Evolutionary conservation across 2,329 filamentous ascomycete genomes (phyloP).

Genomic region (Calonectria hongkongensis): DNA sequence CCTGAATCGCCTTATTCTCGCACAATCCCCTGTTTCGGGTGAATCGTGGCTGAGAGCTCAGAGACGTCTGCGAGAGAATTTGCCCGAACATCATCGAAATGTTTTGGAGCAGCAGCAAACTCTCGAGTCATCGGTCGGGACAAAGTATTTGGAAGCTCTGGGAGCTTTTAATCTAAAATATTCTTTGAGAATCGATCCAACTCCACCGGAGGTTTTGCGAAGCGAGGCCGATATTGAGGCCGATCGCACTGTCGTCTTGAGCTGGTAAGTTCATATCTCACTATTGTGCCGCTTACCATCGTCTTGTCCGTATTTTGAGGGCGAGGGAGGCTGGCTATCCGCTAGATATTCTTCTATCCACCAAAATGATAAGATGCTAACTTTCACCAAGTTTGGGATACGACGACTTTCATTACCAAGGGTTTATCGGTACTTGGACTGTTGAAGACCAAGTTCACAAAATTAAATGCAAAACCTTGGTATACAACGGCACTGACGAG

Average conservation of each 20-base stretch:
- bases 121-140: neutral
- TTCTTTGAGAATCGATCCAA: neutral
- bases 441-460: neutral
- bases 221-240: constrained; percentile 6
- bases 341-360: no score
- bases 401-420: constrained; percentile 7
- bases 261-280: neutral
- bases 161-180: neutral
- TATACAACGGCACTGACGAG: neutral
- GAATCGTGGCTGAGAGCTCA: constrained; percentile 12
- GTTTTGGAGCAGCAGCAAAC: neutral
- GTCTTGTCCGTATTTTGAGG: neutral
- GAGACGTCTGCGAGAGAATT: neutral
- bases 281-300: neutral
- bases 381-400: neutral
- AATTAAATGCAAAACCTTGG: neutral
- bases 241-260: neutral
- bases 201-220: neutral
- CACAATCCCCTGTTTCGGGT: neutral
- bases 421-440: neutral
- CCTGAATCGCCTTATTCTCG: neutral
- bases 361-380: neutral
- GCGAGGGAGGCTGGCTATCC: neutral
- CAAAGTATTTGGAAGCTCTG: constrained; percentile 6
- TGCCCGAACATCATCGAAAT: neutral